phyloP scores from a whole-genome alignment of 768 basidiomycete species.

The Pilatotrama ljubarskyi region DNA sequence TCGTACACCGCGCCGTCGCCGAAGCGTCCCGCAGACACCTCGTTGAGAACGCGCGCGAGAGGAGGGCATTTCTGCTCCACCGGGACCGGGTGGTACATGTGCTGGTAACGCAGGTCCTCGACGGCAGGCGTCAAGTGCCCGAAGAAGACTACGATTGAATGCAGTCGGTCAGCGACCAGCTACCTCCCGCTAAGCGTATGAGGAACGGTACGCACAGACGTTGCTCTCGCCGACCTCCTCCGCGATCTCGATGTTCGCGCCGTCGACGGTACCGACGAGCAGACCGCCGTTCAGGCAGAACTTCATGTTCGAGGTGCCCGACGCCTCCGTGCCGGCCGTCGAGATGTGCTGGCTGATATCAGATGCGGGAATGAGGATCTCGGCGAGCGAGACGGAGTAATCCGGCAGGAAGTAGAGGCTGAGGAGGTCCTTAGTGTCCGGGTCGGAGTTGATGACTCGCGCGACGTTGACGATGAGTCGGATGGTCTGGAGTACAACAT shows the following conservation, averaged over 20 bases:
- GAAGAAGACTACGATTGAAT: constrained; percentile 68
- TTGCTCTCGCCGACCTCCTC: constrained; percentile 93
- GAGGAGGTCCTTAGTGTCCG: constrained; percentile 84
- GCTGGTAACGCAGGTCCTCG: constrained; percentile 83
- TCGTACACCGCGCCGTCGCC: constrained; percentile 84
- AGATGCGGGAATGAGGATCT: constrained; percentile 85
- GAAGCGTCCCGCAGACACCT: constrained; percentile 76
- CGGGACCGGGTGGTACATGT: constrained; percentile 78
- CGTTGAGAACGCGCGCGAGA: constrained; percentile 75
- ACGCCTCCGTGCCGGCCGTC: constrained; percentile 93
- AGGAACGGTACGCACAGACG: constrained; percentile 65
- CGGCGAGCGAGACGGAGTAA: constrained; percentile 84
- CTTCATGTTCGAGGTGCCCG: constrained; percentile 83
- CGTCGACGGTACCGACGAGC: constrained; percentile 87
- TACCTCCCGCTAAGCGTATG: not conserved
- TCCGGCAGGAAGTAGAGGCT: constrained; percentile 95
- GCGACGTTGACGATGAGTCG: constrained; percentile 92
- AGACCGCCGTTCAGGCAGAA: constrained; percentile 92
- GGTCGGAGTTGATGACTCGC: constrained; percentile 76
- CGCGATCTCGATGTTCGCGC: constrained; percentile 95
- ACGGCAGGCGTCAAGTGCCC: constrained; percentile 87
- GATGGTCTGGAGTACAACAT: constrained; percentile 62
- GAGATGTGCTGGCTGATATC: constrained; percentile 97
- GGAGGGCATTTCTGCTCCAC: constrained; percentile 83
- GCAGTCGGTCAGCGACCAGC: not conserved